phyloP scores from a whole-genome alignment of 192 early-diverging fungal genomes.

The Umbelopsis isabellina region DNA sequence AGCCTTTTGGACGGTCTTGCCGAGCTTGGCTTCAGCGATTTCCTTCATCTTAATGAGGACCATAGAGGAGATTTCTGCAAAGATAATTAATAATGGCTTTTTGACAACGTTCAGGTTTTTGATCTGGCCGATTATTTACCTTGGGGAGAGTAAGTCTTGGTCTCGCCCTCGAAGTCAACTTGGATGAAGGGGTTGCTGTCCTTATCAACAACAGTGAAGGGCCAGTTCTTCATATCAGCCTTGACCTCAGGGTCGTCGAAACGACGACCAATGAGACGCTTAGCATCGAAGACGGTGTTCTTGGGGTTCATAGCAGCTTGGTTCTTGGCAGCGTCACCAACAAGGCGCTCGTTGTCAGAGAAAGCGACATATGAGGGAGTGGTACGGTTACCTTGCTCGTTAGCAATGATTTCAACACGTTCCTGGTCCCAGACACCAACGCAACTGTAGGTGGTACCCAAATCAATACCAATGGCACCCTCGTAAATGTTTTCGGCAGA shows the following conservation, averaged over 20 bases:
- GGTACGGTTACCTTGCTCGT: conserved; percentile 99
- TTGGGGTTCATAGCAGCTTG: conserved; percentile 97
- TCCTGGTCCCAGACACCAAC: conserved; percentile 85
- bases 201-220: conserved; percentile 94
- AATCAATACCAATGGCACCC: conserved; percentile 54
- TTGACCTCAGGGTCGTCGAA: conserved; percentile 93
- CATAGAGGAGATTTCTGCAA: conserved; percentile 96
- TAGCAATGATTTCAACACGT: conserved; percentile 95
- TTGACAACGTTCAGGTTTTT: not conserved
- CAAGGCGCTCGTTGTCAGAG: conserved; percentile 96
- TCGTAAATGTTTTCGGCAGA: conserved; percentile 36
- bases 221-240: conserved; percentile 99
- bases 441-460: conserved; percentile 94
- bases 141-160: conserved; percentile 88
- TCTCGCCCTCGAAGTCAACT: conserved; percentile 96
- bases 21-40: conserved; percentile 92
- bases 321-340: conserved; percentile 99
- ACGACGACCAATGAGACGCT: conserved; percentile 97
- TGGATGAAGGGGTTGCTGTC: conserved; percentile 88
- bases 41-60: conserved; percentile 98
- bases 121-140: not conserved
- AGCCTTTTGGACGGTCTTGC: conserved; percentile 82
- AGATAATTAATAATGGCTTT: not conserved
- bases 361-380: conserved; percentile 98
- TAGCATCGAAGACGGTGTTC: conserved; percentile 99